These are phyloP conservation scores for Lodderomyces margitis DNA, from an alignment of 1,139 yeast genomes.

Conservation along the genomic window DNA sequence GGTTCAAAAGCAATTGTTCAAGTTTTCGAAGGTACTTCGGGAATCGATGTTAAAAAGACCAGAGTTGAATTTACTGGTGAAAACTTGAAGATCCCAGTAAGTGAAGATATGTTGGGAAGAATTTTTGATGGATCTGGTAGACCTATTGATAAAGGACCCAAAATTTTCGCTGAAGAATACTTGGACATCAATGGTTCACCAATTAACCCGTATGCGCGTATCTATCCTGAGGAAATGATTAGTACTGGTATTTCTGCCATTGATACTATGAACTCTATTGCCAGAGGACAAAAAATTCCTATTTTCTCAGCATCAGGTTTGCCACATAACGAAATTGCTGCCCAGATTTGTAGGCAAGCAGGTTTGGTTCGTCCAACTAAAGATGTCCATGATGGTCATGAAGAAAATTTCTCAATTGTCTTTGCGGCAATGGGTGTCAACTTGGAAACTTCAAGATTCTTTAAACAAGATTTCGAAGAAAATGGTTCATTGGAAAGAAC, in stretches of 20 bases:
- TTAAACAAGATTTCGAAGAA: conserved; percentile 99
- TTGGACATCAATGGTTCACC: conserved; percentile 98
- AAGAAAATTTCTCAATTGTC: conserved; percentile 97
- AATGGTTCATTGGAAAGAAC: conserved; percentile 98
- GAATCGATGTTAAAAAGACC: conserved; percentile 96
- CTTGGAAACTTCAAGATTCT: conserved; percentile 47
- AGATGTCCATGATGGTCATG: conserved; percentile 99
- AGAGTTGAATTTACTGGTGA: conserved; percentile 96
- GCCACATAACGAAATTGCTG: conserved; percentile 99
- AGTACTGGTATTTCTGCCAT: conserved; percentile 98
- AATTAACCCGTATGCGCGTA: conserved; percentile 96
- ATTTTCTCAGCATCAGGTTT: conserved; percentile 98
- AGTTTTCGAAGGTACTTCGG: conserved; percentile 97
- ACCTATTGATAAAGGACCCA: conserved; percentile 97
- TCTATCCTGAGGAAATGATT: conserved; percentile 99
- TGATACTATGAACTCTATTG: conserved; percentile 99
- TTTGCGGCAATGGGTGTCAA: conserved; percentile 82
- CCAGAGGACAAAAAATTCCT: conserved; percentile 99
- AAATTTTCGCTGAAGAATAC: conserved; percentile 96
- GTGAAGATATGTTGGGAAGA: conserved; percentile 97
- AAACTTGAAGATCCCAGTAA: conserved; percentile 87
- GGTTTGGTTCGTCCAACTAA: conserved; percentile 98
- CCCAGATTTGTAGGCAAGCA: conserved; percentile 99
- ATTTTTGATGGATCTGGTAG: conserved; percentile 98
- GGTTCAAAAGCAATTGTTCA: conserved; percentile 97